Evolutionary conservation across 2,329 filamentous ascomycete genomes (phyloP), one percentile per base, ranked within the genome.

Genomic region (Cryphonectria carpinicola): DNA sequence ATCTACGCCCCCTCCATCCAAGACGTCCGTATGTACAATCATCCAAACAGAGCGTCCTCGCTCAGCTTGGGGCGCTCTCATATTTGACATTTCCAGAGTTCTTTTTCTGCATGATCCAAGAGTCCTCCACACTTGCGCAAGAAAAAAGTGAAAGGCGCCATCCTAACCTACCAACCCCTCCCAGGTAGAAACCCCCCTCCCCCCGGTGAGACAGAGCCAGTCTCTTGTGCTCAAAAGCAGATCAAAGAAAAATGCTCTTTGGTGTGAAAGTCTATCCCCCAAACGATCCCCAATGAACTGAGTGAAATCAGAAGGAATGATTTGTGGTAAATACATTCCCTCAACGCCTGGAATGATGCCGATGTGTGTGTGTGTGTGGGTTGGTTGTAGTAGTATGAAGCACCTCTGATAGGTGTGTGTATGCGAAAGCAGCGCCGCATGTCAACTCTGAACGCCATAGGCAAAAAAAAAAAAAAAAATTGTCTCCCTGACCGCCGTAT

Each of bases 361-460:
- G 32, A 32, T 32, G 4, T 32, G 32, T 32, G 32, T 66, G 32
- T 32, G 32, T 66, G 37, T 43, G 37, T 46, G 64, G 22, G 25
- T 2, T 49, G 46, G 22, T 19, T 58, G 52, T 52, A 72, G 65
- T 67, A 66, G 19, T 58, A 60, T 65, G 58, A 62, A 41, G 49
- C 66, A 60, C 39, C 22, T 41, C 35, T 54, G n/a, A 49, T 52
- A 68, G 43, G 67, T 65, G 54, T 17, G 4, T 32, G 19, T 32
- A 58, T 49, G 69, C 58, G 52, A 32, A 62, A 61, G 61, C 37
- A 66, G 68, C 32, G 25, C 61, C 56, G 25, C 37, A 65, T 64
- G 58, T 71, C 68, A 58, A 66, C 66, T 60, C 66, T 61, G 65
- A 72, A 72, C 71, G 71, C 71, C 71, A 35, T 62, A 19, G 69